Evolutionary conservation across 1,139 yeast genomes (phyloP).

Genomic region (Hanseniaspora uvarum): DNA sequence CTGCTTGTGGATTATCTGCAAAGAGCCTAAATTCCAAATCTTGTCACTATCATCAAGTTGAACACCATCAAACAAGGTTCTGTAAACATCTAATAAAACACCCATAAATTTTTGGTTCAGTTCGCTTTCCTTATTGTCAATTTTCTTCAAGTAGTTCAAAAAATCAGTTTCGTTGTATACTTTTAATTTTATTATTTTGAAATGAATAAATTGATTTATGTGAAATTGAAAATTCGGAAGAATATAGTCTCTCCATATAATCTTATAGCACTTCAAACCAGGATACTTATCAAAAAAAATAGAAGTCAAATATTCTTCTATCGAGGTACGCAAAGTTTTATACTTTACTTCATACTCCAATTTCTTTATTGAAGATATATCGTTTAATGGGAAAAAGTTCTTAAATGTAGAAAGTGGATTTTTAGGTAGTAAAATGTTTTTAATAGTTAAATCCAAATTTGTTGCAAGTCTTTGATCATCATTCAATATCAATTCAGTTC

Average conservation of each 20-base stretch:
- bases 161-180: conserved; percentile 13
- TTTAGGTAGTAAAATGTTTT: conserved; percentile 7
- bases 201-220: conserved; percentile 14
- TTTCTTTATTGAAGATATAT: background rate
- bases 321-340: conserved; percentile 4
- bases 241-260: conserved; percentile 24
- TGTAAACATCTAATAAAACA: conserved; percentile 4
- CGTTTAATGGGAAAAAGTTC: background rate
- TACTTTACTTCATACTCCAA: background rate
- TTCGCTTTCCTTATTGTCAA: background rate
- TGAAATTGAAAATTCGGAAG: conserved; percentile 24
- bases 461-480: background rate
- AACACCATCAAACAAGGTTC: conserved; percentile 15
- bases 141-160: background rate
- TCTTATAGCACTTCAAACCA: conserved; percentile 21
- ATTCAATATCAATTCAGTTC: background rate
- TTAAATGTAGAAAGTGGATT: conserved; percentile 7
- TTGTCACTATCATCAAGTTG: background rate
- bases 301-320: conserved; percentile 5
- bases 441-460: background rate
- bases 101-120: background rate
- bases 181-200: conserved; percentile 9
- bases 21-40: conserved; percentile 1
- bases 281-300: background rate
- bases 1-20: conserved; percentile 1